Evolutionary conservation across 1,139 yeast genomes (phyloP).

Genomic region (Wickerhamomyces sp.): DNA sequence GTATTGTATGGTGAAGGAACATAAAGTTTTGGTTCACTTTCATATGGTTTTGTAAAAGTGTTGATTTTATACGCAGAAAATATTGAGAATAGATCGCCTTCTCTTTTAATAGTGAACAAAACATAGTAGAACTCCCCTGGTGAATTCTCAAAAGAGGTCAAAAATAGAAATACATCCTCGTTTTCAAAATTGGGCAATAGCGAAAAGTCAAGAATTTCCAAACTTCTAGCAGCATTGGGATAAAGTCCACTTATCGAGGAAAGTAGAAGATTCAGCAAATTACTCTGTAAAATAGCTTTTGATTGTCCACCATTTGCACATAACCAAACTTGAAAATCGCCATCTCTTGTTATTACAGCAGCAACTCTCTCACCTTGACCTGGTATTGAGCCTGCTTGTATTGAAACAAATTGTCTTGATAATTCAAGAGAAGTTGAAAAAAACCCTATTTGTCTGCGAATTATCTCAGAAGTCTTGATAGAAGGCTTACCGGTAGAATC

Average conservation of each 20-base stretch:
- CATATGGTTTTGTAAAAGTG: slow-evolving; percentile 32
- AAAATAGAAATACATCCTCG: slow-evolving; percentile 43
- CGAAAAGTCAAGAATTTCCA: slow-evolving; percentile 51
- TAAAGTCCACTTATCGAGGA: slow-evolving; percentile 38
- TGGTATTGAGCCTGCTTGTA: slow-evolving; percentile 50
- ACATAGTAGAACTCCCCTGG: slow-evolving; percentile 37
- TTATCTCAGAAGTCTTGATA: slow-evolving; percentile 18
- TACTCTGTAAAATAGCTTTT: slow-evolving; percentile 31
- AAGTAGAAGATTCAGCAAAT: slow-evolving; percentile 31
- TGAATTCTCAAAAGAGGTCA: slow-evolving; percentile 38
- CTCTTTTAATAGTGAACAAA: slow-evolving; percentile 52
- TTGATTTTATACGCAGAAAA: slow-evolving; percentile 58
- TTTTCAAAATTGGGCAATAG: slow-evolving; percentile 27
- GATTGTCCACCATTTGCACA: slow-evolving; percentile 42
- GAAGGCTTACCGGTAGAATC: slow-evolving; percentile 66
- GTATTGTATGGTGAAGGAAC: slow-evolving; percentile 61
- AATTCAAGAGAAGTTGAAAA: slow-evolving; percentile 23
- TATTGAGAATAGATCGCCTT: slow-evolving; percentile 48
- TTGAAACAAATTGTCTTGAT: slow-evolving; percentile 50
- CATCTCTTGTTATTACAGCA: slow-evolving; percentile 36
- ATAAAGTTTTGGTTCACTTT: slow-evolving; percentile 42
- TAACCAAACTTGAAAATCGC: slow-evolving; percentile 43
- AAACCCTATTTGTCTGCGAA: slow-evolving; percentile 30
- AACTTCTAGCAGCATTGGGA: slow-evolving; percentile 35
- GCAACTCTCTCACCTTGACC: slow-evolving; percentile 50